Evolutionary conservation across 2,329 filamentous ascomycete genomes (phyloP).

Genomic region (Penicillium olsonii): DNA sequence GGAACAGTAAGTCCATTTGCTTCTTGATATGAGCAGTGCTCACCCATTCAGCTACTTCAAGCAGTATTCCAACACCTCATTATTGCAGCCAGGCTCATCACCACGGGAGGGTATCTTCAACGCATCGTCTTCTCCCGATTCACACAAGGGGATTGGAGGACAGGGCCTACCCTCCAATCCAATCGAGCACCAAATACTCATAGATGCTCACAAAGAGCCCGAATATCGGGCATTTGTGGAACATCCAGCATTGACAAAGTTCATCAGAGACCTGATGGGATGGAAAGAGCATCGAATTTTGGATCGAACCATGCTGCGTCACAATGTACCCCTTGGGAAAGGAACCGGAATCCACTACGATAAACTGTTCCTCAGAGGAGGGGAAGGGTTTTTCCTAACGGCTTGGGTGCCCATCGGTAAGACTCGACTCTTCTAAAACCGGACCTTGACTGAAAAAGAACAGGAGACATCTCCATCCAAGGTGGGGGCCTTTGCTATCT

Average conservation of each 20-base stretch:
- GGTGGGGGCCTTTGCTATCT: slow-evolving; percentile 49
- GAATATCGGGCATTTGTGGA: slow-evolving; percentile 38
- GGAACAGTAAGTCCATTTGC: slow-evolving; percentile 21
- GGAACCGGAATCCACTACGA: slow-evolving; percentile 48
- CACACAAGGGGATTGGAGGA: slow-evolving; percentile 39
- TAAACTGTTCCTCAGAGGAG: slow-evolving; percentile 43
- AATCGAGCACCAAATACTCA: slow-evolving; percentile 28
- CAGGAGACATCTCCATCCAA: slow-evolving; percentile 20
- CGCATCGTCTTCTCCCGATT: slow-evolving; percentile 31
- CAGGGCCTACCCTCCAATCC: slow-evolving; percentile 30
- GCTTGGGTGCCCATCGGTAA: slow-evolving; percentile 45
- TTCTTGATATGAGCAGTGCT: not conserved
- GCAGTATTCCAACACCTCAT: slow-evolving; percentile 39
- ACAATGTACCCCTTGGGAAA: slow-evolving; percentile 41
- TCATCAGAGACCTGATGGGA: slow-evolving; percentile 39
- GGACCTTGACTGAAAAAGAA: not conserved
- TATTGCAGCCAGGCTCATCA: slow-evolving; percentile 41
- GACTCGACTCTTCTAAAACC: slow-evolving; percentile 10
- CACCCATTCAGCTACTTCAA: slow-evolving; percentile 38
- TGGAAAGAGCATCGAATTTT: slow-evolving; percentile 40
- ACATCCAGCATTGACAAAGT: slow-evolving; percentile 36
- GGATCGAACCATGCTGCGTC: slow-evolving; percentile 40
- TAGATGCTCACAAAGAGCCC: slow-evolving; percentile 35
- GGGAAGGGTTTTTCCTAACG: slow-evolving; percentile 36
- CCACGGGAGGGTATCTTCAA: slow-evolving; percentile 48